Evolutionary conservation across 2,329 filamentous ascomycete genomes (phyloP), one percentile per base, ranked within the genome.

Genomic region (Gaeumannomyces sp.): DNA sequence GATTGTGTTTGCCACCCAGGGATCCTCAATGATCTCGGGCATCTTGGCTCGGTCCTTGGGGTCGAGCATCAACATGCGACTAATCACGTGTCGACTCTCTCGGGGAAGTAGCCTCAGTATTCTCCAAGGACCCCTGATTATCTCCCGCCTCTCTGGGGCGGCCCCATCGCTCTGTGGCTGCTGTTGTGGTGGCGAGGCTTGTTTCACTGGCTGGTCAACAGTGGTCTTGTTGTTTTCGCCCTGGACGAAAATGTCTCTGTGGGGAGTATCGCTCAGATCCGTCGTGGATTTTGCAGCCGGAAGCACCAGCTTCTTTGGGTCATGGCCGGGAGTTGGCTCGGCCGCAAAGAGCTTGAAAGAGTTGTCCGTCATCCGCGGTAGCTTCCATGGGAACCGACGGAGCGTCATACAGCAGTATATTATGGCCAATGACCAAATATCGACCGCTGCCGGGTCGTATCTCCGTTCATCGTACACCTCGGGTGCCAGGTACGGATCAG

Each of bases 341-440:
- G 95, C 87, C 19, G 94, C 89, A 74, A 99, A 99, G 1, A 99
- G 84, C 72, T 94, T 93, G 78, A 92, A 99, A 0, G 93, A 97
- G 75, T 96, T 98, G 75, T 99, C 95, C 4, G 91, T 91, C 74
- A 93, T 80, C 57, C 93, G 87, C 5, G 95, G 95, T 50, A 96
- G 88, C 79, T 99, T 99, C 95, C 95, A 99, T 0, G 95, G 95
- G 73, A 99, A 99, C 50, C 95, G 83, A 28, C 95, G 86, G 58
- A 99, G 81, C 6, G 92, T 95, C 95, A 99, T 99, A 80, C 95
- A 99, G 77, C 95, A 98, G 78, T 94, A 99, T 64, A 99, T 98
- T 71, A 99, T 99, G 25, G 94, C 95, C 66, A 99, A 82, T 14
- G 95, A 99, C 95, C 95, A 99, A 66, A 99, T 93, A 77, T 99